These are phyloP conservation scores for Calocybe gambosa DNA, from an alignment of 1,284 basidiomycete genomes.

Conservation along the genomic window DNA sequence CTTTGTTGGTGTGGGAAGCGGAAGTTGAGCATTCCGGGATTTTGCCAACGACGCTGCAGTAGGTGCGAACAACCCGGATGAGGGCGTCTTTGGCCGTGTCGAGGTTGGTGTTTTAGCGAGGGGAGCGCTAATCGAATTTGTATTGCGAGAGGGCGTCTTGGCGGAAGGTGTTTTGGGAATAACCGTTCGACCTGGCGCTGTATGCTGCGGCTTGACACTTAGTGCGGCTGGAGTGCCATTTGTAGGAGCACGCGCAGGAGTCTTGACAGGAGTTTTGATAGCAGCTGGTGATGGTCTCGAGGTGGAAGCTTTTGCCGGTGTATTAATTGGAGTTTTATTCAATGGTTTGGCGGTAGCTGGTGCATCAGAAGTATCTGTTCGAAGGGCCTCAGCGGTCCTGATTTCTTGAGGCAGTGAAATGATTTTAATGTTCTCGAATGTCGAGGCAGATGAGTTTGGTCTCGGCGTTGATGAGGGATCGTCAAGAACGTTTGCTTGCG, in stretches of 20 bases:
- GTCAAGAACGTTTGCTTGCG: constrained; percentile 10
- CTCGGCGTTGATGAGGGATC: constrained; percentile 12
- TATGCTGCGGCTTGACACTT: constrained; percentile 47
- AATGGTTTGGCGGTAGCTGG: constrained; percentile 19
- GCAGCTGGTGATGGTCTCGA: constrained; percentile 22
- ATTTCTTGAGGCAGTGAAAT: constrained; percentile 6
- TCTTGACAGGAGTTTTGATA: constrained; percentile 24
- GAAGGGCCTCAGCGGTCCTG: background rate
- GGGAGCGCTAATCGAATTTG: constrained; percentile 14
- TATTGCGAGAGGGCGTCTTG: constrained; percentile 35
- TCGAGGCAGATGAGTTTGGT: constrained; percentile 16
- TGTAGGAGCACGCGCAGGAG: constrained; percentile 22
- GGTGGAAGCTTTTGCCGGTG: constrained; percentile 11
- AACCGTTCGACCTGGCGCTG: constrained; percentile 36
- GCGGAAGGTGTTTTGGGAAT: constrained; percentile 29
- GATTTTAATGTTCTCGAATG: constrained; percentile 13
- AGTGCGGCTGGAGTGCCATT: constrained; percentile 20
- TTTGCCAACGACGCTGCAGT: constrained; percentile 72
- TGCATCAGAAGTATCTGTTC: constrained; percentile 4
- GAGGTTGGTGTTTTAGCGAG: constrained; percentile 30
- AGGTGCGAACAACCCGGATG: constrained; percentile 62
- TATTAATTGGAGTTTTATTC: constrained; percentile 7
- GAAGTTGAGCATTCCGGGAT: constrained; percentile 46
- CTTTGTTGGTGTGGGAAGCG: constrained; percentile 40
- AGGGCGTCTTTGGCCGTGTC: constrained; percentile 48